These are phyloP conservation scores for Suillus cothurnatus DNA, from an alignment of 768 basidiomycete genomes.

Conservation along the genomic window DNA sequence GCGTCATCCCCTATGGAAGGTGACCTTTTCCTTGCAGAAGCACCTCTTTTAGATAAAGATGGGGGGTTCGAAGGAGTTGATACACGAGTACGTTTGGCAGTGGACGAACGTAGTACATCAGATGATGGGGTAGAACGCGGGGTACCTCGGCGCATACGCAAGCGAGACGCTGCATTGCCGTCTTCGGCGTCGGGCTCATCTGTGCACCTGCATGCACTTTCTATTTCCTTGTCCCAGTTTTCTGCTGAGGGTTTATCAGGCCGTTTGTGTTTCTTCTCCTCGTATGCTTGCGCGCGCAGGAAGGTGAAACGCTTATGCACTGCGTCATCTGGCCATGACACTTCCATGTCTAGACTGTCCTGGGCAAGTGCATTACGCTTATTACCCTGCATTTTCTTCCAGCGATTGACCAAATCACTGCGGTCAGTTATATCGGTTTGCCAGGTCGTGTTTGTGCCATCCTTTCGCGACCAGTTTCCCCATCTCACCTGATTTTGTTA, in stretches of 20 bases:
- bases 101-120: neutral
- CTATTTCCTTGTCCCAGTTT: slow-evolving; percentile 32
- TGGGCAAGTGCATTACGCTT: slow-evolving; percentile 32
- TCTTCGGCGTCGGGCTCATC: slow-evolving; percentile 32
- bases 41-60: neutral
- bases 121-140: neutral
- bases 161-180: slow-evolving; percentile 11
- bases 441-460: slow-evolving; percentile 62
- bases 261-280: slow-evolving; percentile 41
- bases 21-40: neutral
- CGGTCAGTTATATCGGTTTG: slow-evolving; percentile 29
- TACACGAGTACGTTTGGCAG: neutral
- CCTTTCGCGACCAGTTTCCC: slow-evolving; percentile 51
- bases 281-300: slow-evolving; percentile 45
- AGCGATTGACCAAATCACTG: slow-evolving; percentile 27
- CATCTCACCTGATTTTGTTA: slow-evolving; percentile 47
- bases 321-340: slow-evolving; percentile 43
- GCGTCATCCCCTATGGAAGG: slow-evolving; percentile 1
- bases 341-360: slow-evolving; percentile 38
- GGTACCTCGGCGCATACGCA: slow-evolving; percentile 5
- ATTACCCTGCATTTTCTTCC: slow-evolving; percentile 37
- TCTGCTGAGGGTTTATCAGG: slow-evolving; percentile 14
- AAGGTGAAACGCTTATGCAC: slow-evolving; percentile 46
- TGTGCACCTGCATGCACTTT: slow-evolving; percentile 16
- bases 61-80: neutral